Base-by-base conservation (phyloP, 371 early-diverging fungal species). In the Coemansia sp. region DNA sequence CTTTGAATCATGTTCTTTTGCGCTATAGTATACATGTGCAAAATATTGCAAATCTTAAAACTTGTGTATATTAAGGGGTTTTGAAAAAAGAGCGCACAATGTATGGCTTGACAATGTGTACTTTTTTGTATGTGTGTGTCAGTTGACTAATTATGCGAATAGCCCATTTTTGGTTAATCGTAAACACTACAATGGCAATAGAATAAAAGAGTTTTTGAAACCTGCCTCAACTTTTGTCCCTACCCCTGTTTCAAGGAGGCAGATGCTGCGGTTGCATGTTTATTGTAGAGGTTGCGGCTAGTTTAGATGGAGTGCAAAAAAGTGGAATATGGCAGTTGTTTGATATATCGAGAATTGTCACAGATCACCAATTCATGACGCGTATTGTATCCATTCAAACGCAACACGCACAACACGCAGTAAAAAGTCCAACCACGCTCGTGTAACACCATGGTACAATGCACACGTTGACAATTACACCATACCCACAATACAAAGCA, bases 71-170 rank as follows among this genome's bases (percentile, higher is more conserved):
- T 16, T 42, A 42, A 42, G 45, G 45, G 4, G n/a, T 42, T 42
- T 40, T 42, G 45, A 2, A 13, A 34, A 34, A 40, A 14, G 40
- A 40, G 40, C 10, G 45, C 5, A 42, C 45, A 42, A 42, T 42
- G 45, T n/a, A 42, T 42, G 45, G 45, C 45, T 42, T 42, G 45
- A 42, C 45, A n/a, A 42, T n/a, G n/a, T 16, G 16, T 42, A 42
- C n/a, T 42, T 42, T 42, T 42, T 29, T 29, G 29, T 29, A 29
- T 42, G 42, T 42, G 42, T 16, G 45, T 42, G 45, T 42, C 45
- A 42, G 45, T 42, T 42, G 45, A 42, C 45, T 42, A 42, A 42
- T 42, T 42, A 42, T 42, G 45, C 45, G 45, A 42, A 42, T 42
- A 42, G 45, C n/a, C 45, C 45, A 16, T 42, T 42, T 42, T 42